These are phyloP conservation scores for Oryza australiensis DNA, from an alignment of 176 grass and related monocot species.

Conservation along the genomic window DNA sequence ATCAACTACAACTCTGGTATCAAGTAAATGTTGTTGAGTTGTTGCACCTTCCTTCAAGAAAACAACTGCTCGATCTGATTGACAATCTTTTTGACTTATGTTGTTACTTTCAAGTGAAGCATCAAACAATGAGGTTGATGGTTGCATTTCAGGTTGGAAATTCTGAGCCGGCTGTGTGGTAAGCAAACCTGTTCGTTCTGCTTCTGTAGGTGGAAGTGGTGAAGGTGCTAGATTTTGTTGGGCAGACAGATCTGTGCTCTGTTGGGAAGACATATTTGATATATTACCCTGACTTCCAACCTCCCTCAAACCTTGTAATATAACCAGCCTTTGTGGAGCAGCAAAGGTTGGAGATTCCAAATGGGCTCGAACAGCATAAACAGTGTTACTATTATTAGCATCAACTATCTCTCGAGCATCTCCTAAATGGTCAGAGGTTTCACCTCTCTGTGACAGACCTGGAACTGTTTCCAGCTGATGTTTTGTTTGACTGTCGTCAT, in stretches of 20 bases:
- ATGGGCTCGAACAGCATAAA: not conserved
- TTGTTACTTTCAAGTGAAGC: conserved; percentile 6
- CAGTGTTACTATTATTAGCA: not conserved
- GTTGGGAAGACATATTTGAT: conserved; percentile 20
- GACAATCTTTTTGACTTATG: conserved; percentile 35
- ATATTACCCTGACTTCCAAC: not conserved
- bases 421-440: not conserved
- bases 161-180: not conserved
- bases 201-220: conserved; percentile 17
- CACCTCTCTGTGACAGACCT: not conserved
- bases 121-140: conserved; percentile 23
- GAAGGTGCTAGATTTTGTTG: conserved; percentile 32
- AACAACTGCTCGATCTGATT: conserved; percentile 8
- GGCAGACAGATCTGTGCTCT: conserved; percentile 22
- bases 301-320: not conserved
- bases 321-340: not conserved
- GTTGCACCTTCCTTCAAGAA: not conserved
- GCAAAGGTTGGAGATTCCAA: not conserved
- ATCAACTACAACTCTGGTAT: not conserved
- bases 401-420: not conserved
- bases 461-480: conserved; percentile 9
- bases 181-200: conserved; percentile 27
- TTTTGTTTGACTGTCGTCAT: not conserved
- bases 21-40: conserved; percentile 14
- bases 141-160: conserved; percentile 24